These are phyloP conservation scores for Metschnikowia reukaufii DNA, from an alignment of 805 yeast genomes.

Conservation along the genomic window DNA sequence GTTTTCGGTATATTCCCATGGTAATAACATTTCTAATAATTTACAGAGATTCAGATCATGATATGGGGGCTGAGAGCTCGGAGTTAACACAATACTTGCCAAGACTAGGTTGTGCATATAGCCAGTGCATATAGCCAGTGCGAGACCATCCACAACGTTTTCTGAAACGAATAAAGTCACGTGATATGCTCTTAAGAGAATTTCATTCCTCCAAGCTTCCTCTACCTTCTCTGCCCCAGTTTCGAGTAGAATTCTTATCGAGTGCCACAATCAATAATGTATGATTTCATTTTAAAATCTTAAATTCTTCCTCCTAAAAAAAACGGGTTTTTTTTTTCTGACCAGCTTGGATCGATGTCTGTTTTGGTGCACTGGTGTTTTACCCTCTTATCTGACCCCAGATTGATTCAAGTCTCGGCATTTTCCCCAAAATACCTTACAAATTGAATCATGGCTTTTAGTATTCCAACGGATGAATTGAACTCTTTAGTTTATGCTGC, in stretches of 20 bases:
- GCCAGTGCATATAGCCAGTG: background rate
- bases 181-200: slow-evolving; percentile 5
- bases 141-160: background rate
- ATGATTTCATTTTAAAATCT: too few species aligned
- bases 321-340: background rate
- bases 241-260: too few species aligned
- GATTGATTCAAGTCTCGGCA: background rate
- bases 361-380: slow-evolving; percentile 1
- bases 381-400: background rate
- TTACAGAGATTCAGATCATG: background rate
- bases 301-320: too few species aligned
- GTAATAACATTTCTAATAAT: too few species aligned
- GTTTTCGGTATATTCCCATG: background rate
- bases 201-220: background rate
- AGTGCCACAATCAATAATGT: too few species aligned
- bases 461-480: background rate
- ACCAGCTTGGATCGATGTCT: too few species aligned
- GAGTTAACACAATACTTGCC: background rate
- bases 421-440: background rate
- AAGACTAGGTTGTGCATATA: background rate
- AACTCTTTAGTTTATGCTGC: slow-evolving; percentile 7
- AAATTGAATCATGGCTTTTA: background rate
- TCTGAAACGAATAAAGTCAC: background rate
- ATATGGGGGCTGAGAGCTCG: background rate
- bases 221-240: background rate